A percentile compares a stretch with the other conserved stretches of the same genome.
Conservation (phyloP, 2,329 filamentous ascomycete species). For the Periconia sp. region DNA sequence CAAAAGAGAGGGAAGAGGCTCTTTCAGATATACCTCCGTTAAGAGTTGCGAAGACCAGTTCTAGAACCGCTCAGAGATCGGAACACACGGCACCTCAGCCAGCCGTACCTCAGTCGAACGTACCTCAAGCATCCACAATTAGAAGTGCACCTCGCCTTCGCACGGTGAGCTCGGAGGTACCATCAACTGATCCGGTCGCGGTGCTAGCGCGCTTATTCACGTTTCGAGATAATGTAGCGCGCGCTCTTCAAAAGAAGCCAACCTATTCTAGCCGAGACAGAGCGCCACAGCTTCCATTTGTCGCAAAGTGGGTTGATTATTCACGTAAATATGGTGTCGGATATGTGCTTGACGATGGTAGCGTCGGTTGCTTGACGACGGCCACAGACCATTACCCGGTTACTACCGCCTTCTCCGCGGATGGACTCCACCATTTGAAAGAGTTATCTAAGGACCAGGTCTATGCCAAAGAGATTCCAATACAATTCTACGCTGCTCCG, state of each 20-base stretch:
- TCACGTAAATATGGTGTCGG: slow-evolving; percentile 85
- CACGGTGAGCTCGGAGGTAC: slow-evolving; percentile 33
- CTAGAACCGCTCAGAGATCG: slow-evolving; percentile 25
- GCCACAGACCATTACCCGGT: slow-evolving; percentile 62
- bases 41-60: slow-evolving; percentile 24
- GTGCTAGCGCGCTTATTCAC: slow-evolving; percentile 52
- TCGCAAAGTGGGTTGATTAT: slow-evolving; percentile 84
- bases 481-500: slow-evolving; percentile 78
- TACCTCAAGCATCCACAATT: slow-evolving; percentile 21
- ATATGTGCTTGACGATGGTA: slow-evolving; percentile 83
- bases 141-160: slow-evolving; percentile 29
- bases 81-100: slow-evolving; percentile 23
- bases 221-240: slow-evolving; percentile 54
- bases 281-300: slow-evolving; percentile 62
- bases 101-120: slow-evolving; percentile 18
- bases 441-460: slow-evolving; percentile 68
- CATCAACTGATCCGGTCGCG: slow-evolving; percentile 51
- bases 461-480: slow-evolving; percentile 47
- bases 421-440: slow-evolving; percentile 73
- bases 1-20: slow-evolving; percentile 29
- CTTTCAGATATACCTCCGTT: slow-evolving; percentile 33
- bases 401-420: slow-evolving; percentile 73
- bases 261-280: slow-evolving; percentile 52
- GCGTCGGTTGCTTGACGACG: slow-evolving; percentile 70
- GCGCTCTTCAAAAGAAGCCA: slow-evolving; percentile 49